These are phyloP conservation scores for Blastocystis sp. DNA, from an alignment of 352 stramenopile genomes.

Conservation along the genomic window DNA sequence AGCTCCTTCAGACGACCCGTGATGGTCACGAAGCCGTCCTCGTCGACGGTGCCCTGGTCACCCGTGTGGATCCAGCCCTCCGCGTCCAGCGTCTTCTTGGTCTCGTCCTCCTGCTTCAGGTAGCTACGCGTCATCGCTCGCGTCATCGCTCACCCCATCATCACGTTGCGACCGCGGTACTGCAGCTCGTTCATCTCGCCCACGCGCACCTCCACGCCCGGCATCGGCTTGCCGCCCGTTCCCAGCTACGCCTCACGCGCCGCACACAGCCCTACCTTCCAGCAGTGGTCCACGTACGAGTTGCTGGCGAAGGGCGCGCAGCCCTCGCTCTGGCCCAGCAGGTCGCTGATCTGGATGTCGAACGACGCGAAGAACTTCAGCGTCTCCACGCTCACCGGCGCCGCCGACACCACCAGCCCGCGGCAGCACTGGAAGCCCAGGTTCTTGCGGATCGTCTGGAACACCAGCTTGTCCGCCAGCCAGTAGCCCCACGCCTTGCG, in stretches of 20 bases:
- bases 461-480: slow-evolving; percentile 84
- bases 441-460: slow-evolving; percentile 76
- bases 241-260: slow-evolving; percentile 19
- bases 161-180: slow-evolving; percentile 80
- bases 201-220: slow-evolving; percentile 32
- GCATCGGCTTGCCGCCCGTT: slow-evolving; percentile 49
- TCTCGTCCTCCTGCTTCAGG: slow-evolving; percentile 79
- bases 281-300: slow-evolving; percentile 54
- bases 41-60: slow-evolving; percentile 88
- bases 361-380: slow-evolving; percentile 79
- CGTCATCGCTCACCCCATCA: slow-evolving; percentile 82
- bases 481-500: slow-evolving; percentile 86
- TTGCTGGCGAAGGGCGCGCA: slow-evolving; percentile 69
- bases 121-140: slow-evolving; percentile 72
- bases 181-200: slow-evolving; percentile 76
- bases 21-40: slow-evolving; percentile 78
- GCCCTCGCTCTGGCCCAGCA: slow-evolving; percentile 78
- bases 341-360: slow-evolving; percentile 78
- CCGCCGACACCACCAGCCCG: slow-evolving; percentile 75
- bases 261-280: slow-evolving; percentile 1
- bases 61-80: slow-evolving; percentile 91
- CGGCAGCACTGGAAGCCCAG: slow-evolving; percentile 61
- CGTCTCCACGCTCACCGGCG: slow-evolving; percentile 77
- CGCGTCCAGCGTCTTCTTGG: slow-evolving; percentile 85
- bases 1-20: slow-evolving; percentile 79